phyloP scores from a whole-genome alignment of 495 filamentous ascomycete species.

The Parachaetomium inaequale region DNA sequence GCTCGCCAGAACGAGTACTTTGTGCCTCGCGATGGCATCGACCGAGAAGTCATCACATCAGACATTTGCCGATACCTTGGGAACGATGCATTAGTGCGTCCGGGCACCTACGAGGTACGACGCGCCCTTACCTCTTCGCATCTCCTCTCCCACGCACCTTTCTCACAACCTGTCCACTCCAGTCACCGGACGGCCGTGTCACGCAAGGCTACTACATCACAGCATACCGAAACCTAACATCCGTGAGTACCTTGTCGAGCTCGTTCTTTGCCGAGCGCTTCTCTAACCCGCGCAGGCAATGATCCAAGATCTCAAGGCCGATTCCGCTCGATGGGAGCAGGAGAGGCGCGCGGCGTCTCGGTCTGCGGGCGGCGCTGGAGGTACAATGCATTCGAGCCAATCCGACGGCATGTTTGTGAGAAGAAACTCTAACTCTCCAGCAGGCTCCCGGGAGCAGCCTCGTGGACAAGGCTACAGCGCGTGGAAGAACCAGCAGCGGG shows the following conservation, averaged over 20 bases:
- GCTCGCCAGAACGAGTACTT: constrained; percentile 79
- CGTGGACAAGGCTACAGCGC: constrained; percentile 32
- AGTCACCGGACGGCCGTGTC: constrained; percentile 53
- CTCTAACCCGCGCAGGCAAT: constrained; percentile 60
- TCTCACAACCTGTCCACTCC: constrained; percentile 5
- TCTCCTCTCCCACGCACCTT: constrained; percentile 13
- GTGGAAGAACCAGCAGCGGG: constrained; percentile 32
- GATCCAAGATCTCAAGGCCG: constrained; percentile 80
- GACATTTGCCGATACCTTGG: constrained; percentile 94
- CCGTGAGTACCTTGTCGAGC: constrained; percentile 53
- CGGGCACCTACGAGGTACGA: constrained; percentile 73
- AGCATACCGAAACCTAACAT: constrained; percentile 81
- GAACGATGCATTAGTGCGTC: constrained; percentile 84
- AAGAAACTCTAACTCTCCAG: constrained; percentile 56
- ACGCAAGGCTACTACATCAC: constrained; percentile 77
- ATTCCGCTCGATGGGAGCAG: constrained; percentile 76
- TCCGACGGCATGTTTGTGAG: constrained; percentile 49
- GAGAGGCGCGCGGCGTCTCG: constrained; percentile 54
- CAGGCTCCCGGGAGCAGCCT: constrained; percentile 41
- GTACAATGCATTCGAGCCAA: constrained; percentile 55
- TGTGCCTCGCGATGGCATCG: constrained; percentile 83
- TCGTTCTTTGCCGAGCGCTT: not conserved
- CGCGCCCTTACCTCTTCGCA: constrained; percentile 24
- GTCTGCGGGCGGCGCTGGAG: constrained; percentile 50
- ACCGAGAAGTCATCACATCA: constrained; percentile 88